Conservation (phyloP, 306 rosid genomes). For the Luffa aegyptiaca region DNA sequence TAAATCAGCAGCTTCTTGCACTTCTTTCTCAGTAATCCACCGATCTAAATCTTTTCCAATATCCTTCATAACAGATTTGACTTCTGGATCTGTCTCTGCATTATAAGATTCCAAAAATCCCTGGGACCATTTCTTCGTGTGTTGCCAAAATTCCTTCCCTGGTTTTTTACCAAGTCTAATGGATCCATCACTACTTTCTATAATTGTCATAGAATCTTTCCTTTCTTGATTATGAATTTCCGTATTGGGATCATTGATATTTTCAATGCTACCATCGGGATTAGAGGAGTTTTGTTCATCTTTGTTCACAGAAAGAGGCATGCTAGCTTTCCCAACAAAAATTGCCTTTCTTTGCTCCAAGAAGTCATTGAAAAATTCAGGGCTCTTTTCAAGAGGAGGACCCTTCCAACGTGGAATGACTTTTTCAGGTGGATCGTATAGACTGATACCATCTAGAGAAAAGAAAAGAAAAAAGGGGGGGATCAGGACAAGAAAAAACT, state of each 20-base stretch:
- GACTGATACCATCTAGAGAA: constrained; percentile 67
- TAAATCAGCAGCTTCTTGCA: constrained; percentile 73
- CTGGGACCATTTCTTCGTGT: constrained; percentile 90
- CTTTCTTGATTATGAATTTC: constrained; percentile 8
- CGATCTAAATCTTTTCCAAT: constrained; percentile 86
- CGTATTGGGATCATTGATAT: constrained; percentile 20
- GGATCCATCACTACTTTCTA: constrained; percentile 93
- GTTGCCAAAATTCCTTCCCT: constrained; percentile 96
- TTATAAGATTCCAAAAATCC: constrained; percentile 81
- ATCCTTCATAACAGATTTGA: constrained; percentile 61
- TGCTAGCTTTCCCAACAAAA: constrained; percentile 20
- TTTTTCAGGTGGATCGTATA: constrained; percentile 81
- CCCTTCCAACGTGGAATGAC: constrained; percentile 91
- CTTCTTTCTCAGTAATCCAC: constrained; percentile 88
- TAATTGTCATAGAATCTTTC: constrained; percentile 39
- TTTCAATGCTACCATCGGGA: constrained; percentile 17
- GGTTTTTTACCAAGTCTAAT: constrained; percentile 64
- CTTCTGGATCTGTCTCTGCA: constrained; percentile 78
- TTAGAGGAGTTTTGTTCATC: constrained; percentile 27
- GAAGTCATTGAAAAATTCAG: constrained; percentile 49
- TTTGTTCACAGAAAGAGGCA: constrained; percentile 29
- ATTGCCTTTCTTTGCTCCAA: constrained; percentile 35
- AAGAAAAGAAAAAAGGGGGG: constrained; percentile 4
- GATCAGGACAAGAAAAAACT: neutral
- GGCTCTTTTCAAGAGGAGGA: constrained; percentile 60